These are phyloP conservation scores for Globisporangium spiculum DNA, from an alignment of 352 stramenopile species.

Conservation along the genomic window DNA sequence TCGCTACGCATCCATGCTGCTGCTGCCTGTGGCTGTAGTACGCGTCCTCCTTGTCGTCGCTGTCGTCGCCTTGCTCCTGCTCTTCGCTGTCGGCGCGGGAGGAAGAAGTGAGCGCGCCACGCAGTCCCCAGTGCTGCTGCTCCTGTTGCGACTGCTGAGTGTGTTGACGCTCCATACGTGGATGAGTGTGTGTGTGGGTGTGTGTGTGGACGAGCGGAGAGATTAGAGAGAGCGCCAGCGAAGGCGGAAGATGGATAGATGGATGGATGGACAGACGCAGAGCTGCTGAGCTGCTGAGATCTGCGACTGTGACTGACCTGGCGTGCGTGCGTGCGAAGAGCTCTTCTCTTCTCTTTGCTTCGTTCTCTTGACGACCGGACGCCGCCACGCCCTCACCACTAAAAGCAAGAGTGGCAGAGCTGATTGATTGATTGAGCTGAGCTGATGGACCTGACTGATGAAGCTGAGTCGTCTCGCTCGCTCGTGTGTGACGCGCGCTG, in stretches of 20 bases:
- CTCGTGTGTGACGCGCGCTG: not conserved
- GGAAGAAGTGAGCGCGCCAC: not conserved
- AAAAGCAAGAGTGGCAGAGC: not conserved
- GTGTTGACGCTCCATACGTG: not conserved
- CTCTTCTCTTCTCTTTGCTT: not conserved
- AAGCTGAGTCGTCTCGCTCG: not conserved
- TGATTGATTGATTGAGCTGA: not conserved
- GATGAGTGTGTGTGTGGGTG: not conserved
- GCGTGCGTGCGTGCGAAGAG: not conserved
- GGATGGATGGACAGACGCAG: not conserved
- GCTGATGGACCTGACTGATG: constrained; percentile 4
- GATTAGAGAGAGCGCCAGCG: not conserved
- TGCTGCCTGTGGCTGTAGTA: not conserved
- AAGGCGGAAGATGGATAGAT: not conserved
- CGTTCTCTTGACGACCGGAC: not conserved
- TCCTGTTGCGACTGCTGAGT: constrained; percentile 10
- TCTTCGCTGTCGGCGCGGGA: constrained; percentile 4
- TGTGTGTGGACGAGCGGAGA: not conserved
- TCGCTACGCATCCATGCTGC: not conserved
- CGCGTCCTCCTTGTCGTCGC: not conserved
- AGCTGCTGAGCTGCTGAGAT: not conserved
- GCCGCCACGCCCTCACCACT: not conserved
- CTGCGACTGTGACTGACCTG: not conserved
- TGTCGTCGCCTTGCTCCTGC: not conserved
- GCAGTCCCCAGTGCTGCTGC: constrained; percentile 1